Conservation (phyloP, 2,329 filamentous ascomycete species). For the Aspergillus terreus region DNA sequence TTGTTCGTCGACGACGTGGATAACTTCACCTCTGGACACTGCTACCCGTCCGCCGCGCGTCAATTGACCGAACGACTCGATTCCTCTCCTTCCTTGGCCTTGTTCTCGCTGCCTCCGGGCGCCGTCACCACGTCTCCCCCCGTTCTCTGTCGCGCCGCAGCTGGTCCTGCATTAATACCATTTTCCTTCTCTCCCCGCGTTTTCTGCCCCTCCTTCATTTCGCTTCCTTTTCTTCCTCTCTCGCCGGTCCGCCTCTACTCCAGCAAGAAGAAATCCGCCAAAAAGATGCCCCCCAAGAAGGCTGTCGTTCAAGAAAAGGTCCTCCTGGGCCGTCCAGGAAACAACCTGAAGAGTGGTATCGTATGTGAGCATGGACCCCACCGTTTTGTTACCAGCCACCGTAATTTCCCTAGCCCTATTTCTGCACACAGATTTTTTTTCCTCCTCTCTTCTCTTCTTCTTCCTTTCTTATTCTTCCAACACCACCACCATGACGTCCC, state of each 20-base stretch:
- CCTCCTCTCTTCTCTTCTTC: constrained; percentile 2
- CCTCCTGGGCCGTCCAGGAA: constrained; percentile 90
- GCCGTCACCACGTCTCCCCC: constrained; percentile 54
- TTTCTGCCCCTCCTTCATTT: constrained; percentile 40
- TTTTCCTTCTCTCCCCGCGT: constrained; percentile 21
- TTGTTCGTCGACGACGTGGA: too few relatives aligned
- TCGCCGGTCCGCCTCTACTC: constrained; percentile 48
- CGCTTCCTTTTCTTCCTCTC: constrained; percentile 47
- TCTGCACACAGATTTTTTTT: constrained; percentile 1
- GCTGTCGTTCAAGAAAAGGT: constrained; percentile 88
- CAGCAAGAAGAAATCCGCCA: constrained; percentile 53
- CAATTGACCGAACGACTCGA: not conserved
- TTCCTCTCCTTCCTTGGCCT: not conserved
- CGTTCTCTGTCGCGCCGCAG: constrained; percentile 56
- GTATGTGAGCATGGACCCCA: constrained; percentile 62
- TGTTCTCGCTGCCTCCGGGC: constrained; percentile 24
- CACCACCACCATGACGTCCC: constrained; percentile 8
- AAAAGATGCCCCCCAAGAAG: constrained; percentile 96
- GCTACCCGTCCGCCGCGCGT: not conserved
- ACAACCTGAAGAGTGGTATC: constrained; percentile 98
- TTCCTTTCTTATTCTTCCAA: constrained; percentile 8
- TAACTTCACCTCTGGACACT: too few relatives aligned
- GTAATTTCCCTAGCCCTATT: constrained; percentile 6
- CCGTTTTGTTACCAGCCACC: constrained; percentile 21
- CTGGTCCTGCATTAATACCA: constrained; percentile 56